These are phyloP conservation scores for Chlamydomonas incerta DNA, from an alignment of 139 green algal genomes.

Conservation along the genomic window DNA sequence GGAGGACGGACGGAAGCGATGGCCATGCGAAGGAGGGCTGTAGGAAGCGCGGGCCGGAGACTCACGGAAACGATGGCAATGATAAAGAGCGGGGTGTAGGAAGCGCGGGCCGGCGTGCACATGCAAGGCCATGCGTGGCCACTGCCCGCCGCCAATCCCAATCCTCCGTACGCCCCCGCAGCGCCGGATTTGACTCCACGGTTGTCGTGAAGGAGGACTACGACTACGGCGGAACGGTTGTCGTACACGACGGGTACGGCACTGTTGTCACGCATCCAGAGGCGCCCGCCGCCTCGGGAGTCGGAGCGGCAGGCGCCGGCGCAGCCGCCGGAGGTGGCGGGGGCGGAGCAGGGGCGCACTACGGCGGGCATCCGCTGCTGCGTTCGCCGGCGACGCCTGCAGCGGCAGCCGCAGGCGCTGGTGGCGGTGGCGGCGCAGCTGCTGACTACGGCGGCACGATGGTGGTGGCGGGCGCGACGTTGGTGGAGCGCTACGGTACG, in stretches of 20 bases:
- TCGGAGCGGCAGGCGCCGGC: background rate
- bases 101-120: no score
- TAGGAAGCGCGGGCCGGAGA: no score
- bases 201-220: background rate
- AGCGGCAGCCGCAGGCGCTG: background rate
- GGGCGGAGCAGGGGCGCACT: background rate
- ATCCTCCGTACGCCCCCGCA: no score
- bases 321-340: background rate
- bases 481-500: constrained; percentile 1
- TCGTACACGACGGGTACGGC: constrained; percentile 37
- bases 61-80: no score
- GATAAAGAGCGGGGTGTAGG: no score
- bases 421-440: background rate
- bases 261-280: constrained; percentile 1
- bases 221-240: constrained; percentile 11
- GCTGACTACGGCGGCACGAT: background rate
- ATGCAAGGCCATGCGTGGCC: no score
- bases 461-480: background rate
- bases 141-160: no score
- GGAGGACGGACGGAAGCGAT: no score
- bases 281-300: background rate
- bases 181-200: constrained; percentile 20
- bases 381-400: background rate
- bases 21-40: no score
- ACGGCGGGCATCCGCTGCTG: background rate